Conservation (phyloP, 2,329 filamentous ascomycete species). For the Macrophomina phaseolina region DNA sequence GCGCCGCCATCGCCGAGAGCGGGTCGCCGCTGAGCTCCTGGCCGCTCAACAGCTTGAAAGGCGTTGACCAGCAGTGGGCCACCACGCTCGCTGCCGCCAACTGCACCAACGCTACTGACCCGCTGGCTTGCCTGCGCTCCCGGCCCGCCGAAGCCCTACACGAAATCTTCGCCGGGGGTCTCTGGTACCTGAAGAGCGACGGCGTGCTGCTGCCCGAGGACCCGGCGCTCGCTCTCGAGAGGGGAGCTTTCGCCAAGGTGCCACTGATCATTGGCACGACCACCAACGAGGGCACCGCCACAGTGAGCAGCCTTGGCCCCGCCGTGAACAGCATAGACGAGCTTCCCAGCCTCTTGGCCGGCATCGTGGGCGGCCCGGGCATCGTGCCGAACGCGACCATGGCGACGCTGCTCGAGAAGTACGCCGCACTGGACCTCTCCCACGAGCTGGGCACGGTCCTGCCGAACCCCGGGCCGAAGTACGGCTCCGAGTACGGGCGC, state of each 20-base stretch:
- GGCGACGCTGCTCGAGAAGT: slow-evolving; percentile 32
- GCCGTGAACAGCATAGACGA: neutral
- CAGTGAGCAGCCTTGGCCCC: neutral
- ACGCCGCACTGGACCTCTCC: neutral
- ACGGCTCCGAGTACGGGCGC: neutral
- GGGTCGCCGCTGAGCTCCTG: slow-evolving; percentile 38
- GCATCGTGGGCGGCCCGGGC: slow-evolving; percentile 39
- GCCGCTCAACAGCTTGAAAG: slow-evolving; percentile 26
- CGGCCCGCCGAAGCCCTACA: neutral
- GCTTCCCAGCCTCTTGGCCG: neutral
- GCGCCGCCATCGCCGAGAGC: slow-evolving; percentile 47
- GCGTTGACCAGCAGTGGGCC: slow-evolving; percentile 32
- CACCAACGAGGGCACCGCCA: slow-evolving; percentile 65
- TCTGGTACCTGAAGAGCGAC: neutral
- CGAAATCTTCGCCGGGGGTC: neutral
- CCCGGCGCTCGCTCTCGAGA: slow-evolving; percentile 34
- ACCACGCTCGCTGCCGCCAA: slow-evolving; percentile 34
- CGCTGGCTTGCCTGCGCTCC: neutral
- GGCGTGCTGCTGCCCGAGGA: neutral
- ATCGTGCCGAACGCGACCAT: slow-evolving; percentile 35
- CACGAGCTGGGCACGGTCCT: neutral
- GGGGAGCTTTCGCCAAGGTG: slow-evolving; percentile 65
- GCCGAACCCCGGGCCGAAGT: neutral
- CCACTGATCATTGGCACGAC: slow-evolving; percentile 68
- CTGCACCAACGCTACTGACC: slow-evolving; percentile 5